Base-by-base conservation (phyloP, 257 asterid species). In the Nicotiana tomentosiformis region DNA sequence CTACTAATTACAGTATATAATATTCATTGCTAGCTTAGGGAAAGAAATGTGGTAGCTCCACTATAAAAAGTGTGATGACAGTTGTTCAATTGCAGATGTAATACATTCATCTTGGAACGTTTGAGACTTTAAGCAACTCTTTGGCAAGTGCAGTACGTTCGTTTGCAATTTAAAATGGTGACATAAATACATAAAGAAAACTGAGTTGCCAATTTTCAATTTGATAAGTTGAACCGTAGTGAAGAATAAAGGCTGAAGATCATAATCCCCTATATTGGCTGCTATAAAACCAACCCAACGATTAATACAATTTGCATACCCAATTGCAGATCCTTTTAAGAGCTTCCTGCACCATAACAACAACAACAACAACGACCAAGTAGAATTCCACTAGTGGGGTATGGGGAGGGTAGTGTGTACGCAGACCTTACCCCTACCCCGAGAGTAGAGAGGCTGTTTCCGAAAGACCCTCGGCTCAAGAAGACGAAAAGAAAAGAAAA, bases 21-120 rank as follows among this genome's bases (percentile, higher is more conserved):
- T 39, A 39, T 39, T 7, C 10, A 39, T 88, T 84, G 98, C 98
- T 51, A 96, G 86, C 81, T 94, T 98, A 5, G 98, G 97, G 85
- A 93, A 96, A 61, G 98, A 92, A 78, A 94, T 92, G 85, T 96
- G 97, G 85, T 78, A 86, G 88, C 98, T 88, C 99, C 98, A 96
- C 77, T 93, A 96, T 82, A 93, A 80, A 85, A 94, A 96, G 92
- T 94, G 98, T 16, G 77, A 65, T 0, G 92, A 89, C 9, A 96
- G 95, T 88, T 89, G 95, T 84, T 93, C 94, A 83, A 94, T 66
- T 23, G 89, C 92, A 0, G 93, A 90, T 81, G 82, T 86, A 83
- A 94, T 82, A 84, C 97, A 92, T 88, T 90, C 95, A 18, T 91
- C 97, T 89, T 94, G 98, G 87, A 93, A 92, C 83, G 85, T 87